phyloP scores from a whole-genome alignment of 1,284 basidiomycete genomes.

The Ganoderma resinaceum region DNA sequence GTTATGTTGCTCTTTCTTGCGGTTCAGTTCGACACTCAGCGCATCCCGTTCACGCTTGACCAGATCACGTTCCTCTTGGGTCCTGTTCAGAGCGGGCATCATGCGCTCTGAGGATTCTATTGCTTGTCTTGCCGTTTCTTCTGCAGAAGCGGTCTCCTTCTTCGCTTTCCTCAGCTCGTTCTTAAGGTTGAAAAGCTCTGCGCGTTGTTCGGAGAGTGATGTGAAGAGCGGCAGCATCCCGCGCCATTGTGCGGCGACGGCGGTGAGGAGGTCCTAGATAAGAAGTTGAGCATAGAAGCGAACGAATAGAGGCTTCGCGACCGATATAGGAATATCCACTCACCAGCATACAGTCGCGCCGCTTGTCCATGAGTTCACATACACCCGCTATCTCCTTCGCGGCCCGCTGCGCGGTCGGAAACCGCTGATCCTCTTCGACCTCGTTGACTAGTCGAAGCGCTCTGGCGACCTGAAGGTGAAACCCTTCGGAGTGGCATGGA shows the following conservation, averaged over 20 bases:
- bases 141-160: neutral
- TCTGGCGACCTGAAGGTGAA: constrained; percentile 17
- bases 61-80: constrained; percentile 11
- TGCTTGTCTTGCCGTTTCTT: constrained; percentile 14
- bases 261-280: constrained; percentile 19
- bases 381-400: constrained; percentile 25
- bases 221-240: constrained; percentile 24
- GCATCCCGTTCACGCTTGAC: neutral
- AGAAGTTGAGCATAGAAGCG: neutral
- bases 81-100: constrained; percentile 7
- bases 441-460: constrained; percentile 11
- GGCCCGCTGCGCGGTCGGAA: constrained; percentile 23
- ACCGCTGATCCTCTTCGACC: constrained; percentile 15
- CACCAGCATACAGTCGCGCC: constrained; percentile 21
- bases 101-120: constrained; percentile 14
- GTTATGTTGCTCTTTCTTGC: constrained; percentile 10
- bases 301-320: neutral
- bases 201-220: constrained; percentile 4
- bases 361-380: constrained; percentile 15
- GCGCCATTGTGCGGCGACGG: constrained; percentile 23
- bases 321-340: neutral
- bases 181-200: constrained; percentile 7
- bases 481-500: constrained; percentile 12
- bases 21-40: neutral
- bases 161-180: constrained; percentile 2